Evolutionary conservation across 805 yeast species (phyloP), one percentile per base, ranked within the genome.

Genomic region (Spathaspora girioi): DNA sequence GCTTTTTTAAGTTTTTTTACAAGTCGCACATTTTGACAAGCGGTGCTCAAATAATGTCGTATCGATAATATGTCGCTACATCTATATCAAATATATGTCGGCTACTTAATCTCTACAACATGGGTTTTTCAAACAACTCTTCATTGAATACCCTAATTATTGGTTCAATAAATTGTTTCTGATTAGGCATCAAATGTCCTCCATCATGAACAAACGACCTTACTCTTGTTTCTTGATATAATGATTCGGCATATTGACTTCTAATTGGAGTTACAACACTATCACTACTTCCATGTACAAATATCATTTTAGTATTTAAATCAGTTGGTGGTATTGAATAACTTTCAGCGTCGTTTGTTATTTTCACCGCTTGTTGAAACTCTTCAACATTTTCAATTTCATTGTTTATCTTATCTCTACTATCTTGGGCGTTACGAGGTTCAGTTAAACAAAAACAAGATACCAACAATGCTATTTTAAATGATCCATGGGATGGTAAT

Each of bases 371-470:
- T 3, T 29, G 9, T 5, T 40, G 42, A 58, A 63, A 71, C 31
- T 58, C 62, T 1, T 57, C 58, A 5, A 65, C 47, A 43, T 67
- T 67, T 7, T 58, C 59, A n/a, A 62, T 54, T 12, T 58, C 58
- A 15, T 59, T 44, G 42, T 59, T 60, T 43, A 61, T 49, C 9
- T n/a, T 35, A n/a, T 51, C 51, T 15, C 53, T 46, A 49, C 58
- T 57, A 26, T 53, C 57, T 35, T 4, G 32, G 4, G 40, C 4
- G 3, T 51, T 50, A 15, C 2, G 45, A 46, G 71, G 66, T 15
- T 56, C 55, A 15, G 74, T 67, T 47, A 73, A 65, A 6, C 68
- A 71, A 54, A 73, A 72, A 2, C 73, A 73, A 10, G 75, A 65
- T 41, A 73, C 56, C 12, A 68, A 52, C 5, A 69, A 50, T 6